These are phyloP conservation scores for Priceomyces castillae DNA, from an alignment of 805 yeast genomes.

Conservation along the genomic window DNA sequence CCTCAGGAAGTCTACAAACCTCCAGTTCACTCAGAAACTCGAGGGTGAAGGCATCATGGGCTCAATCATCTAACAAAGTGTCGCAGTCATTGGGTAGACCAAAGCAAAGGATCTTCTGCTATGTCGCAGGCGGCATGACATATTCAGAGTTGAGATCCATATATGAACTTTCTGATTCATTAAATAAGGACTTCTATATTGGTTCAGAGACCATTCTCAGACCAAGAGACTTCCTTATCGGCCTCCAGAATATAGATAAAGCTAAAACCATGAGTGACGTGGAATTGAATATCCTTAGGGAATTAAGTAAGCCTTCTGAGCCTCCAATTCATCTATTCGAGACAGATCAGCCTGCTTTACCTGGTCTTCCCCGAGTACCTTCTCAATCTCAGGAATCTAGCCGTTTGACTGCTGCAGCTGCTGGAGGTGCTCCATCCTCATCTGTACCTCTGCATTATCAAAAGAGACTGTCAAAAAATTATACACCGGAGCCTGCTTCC, in stretches of 20 bases:
- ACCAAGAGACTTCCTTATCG: constrained; percentile 48
- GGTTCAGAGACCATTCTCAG: constrained; percentile 77
- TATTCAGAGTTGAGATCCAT: constrained; percentile 75
- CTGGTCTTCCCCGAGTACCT: constrained; percentile 8
- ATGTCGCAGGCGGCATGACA: constrained; percentile 87
- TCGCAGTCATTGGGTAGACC: constrained; percentile 15
- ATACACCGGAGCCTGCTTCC: constrained; percentile 2
- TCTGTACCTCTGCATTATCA: constrained; percentile 27
- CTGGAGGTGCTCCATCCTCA: background rate
- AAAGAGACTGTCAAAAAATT: constrained; percentile 12
- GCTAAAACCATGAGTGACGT: constrained; percentile 41
- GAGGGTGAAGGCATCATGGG: constrained; percentile 76
- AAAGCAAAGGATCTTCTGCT: constrained; percentile 72
- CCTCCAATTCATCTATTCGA: constrained; percentile 47
- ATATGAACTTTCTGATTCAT: constrained; percentile 60
- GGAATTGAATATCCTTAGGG: constrained; percentile 33
- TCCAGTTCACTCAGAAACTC: constrained; percentile 60
- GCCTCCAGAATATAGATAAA: constrained; percentile 39
- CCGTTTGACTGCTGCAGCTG: constrained; percentile 4
- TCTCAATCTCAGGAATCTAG: background rate
- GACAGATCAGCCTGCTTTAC: constrained; percentile 19
- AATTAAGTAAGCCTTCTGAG: constrained; percentile 25
- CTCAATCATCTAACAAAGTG: constrained; percentile 37
- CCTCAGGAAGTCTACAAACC: constrained; percentile 3
- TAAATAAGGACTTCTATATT: constrained; percentile 70